Evolutionary conservation across 345 rosid genomes (phyloP).

Genomic region (Aurinia saxatilis): DNA sequence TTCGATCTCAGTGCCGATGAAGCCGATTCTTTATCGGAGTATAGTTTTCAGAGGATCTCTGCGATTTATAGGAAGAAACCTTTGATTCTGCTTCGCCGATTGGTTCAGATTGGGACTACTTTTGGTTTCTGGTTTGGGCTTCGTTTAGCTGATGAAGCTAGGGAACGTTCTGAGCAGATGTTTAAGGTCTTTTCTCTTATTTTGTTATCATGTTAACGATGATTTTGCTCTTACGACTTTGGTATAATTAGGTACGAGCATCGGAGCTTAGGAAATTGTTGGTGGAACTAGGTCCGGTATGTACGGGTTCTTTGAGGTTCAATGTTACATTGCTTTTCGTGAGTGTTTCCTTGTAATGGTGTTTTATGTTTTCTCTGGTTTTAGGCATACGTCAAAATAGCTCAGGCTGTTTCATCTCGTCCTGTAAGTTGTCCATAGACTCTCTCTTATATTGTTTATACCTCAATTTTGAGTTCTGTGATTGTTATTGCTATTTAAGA

Average conservation of each 20-base stretch:
- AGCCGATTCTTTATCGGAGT: constrained; percentile 53
- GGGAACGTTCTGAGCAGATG: constrained; percentile 63
- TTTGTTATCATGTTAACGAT: neutral
- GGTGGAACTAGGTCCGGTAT: constrained; percentile 87
- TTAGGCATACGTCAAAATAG: constrained; percentile 87
- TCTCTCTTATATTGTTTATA: too few species aligned
- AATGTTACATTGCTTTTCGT: neutral
- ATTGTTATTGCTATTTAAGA: neutral
- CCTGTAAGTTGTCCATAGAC: constrained; percentile 55
- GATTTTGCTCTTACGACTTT: neutral
- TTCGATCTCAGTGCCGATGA: constrained; percentile 58
- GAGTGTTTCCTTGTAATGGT: neutral
- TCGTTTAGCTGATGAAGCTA: constrained; percentile 53
- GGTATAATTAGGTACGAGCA: constrained; percentile 63
- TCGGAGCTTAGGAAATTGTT: constrained; percentile 76
- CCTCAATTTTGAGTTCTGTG: neutral
- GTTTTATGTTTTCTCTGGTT: constrained; percentile 6
- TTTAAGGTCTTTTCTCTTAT: constrained; percentile 44
- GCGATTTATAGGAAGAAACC: constrained; percentile 61
- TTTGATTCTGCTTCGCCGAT: constrained; percentile 56
- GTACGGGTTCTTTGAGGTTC: constrained; percentile 32
- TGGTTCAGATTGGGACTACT: constrained; percentile 59
- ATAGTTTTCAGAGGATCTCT: constrained; percentile 42
- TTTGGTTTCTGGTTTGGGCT: constrained; percentile 73
- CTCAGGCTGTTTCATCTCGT: constrained; percentile 93